Conservation (phyloP, 129 eudicot species). For the Escallonia herrerae region DNA sequence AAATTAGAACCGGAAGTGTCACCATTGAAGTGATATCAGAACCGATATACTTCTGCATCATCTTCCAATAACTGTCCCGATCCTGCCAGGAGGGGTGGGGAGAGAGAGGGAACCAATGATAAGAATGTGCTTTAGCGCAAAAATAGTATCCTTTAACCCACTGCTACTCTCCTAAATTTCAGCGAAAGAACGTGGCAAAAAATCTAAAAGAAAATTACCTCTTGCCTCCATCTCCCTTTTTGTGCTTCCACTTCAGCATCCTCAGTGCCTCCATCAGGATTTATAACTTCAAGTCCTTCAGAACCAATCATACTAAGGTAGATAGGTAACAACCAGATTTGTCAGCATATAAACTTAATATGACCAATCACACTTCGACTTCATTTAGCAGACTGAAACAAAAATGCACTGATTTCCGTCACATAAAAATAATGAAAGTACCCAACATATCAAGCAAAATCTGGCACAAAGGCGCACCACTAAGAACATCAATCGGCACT, state of each 20-base stretch:
- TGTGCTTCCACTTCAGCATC: slow-evolving; percentile 84
- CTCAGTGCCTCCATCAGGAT: slow-evolving; percentile 77
- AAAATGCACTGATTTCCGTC: too few relatives aligned
- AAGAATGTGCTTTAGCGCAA: not conserved
- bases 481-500: too few relatives aligned
- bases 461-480: too few relatives aligned
- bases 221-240: slow-evolving; percentile 81
- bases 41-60: slow-evolving; percentile 94
- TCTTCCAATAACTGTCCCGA: slow-evolving; percentile 89
- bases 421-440: too few relatives aligned
- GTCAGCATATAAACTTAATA: slow-evolving; percentile 12
- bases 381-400: too few relatives aligned
- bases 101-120: not conserved
- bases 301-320: slow-evolving; percentile 42
- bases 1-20: slow-evolving; percentile 87
- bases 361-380: not conserved
- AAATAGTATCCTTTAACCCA: too few relatives aligned
- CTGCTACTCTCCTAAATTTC: too few relatives aligned
- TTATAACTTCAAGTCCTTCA: slow-evolving; percentile 71
- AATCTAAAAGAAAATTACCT: slow-evolving; percentile 24
- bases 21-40: slow-evolving; percentile 94
- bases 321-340: slow-evolving; percentile 6
- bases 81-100: slow-evolving; percentile 42
- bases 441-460: too few relatives aligned
- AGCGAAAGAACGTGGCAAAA: too few relatives aligned